Base-by-base conservation (phyloP, 225 moss, liverwort and hornwort species). In the Straminergon stramineum region DNA sequence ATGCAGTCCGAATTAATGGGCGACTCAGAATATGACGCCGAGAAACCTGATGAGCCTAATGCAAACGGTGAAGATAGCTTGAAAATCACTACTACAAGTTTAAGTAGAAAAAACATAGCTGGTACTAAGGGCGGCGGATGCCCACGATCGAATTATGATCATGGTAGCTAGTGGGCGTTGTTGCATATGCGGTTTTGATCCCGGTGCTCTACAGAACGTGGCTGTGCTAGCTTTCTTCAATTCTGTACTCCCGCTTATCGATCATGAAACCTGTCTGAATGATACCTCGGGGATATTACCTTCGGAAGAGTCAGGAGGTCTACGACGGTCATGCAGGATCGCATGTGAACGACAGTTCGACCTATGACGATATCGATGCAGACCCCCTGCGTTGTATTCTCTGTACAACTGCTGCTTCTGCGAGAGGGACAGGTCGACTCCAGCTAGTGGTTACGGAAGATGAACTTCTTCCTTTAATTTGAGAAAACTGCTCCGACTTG, bases 131-230 rank as follows among this genome's bases (percentile, higher is more conserved):
- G 94, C 87, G 96, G 96, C 56, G 94, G 87, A 92, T 92, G 63
- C 91, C 92, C 67, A 96, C 95, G 10, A 98, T 48, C 48, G 48
- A 48, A 48, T 48, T 48, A 93, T 88, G 89, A 93, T 51, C 94
- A 96, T 92, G 97, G 97, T 52, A 97, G 96, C 91, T 48, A 48
- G 9, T 48, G 97, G 97, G 88, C 92, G 94, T 58, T 98, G 98
- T 87, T 97, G 97, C 90, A 98, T 97, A 89, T 98, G 97, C n/a
- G n/a, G n/a, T 87, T 92, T 97, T 84, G 98, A 98, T 90, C 94
- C 97, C 79, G 94, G 96, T 75, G 96, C 97, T 56, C 91, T 98
- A 85, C 97, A 97, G 85, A 96, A 97, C 77, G 96, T 98, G 88
- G 93, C 97, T 74, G 96, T 98, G 35, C 94, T 98, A 88, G 97